Evolutionary conservation across 2,329 filamentous ascomycete species (phyloP).

Genomic region (Phialophora macrospora): DNA sequence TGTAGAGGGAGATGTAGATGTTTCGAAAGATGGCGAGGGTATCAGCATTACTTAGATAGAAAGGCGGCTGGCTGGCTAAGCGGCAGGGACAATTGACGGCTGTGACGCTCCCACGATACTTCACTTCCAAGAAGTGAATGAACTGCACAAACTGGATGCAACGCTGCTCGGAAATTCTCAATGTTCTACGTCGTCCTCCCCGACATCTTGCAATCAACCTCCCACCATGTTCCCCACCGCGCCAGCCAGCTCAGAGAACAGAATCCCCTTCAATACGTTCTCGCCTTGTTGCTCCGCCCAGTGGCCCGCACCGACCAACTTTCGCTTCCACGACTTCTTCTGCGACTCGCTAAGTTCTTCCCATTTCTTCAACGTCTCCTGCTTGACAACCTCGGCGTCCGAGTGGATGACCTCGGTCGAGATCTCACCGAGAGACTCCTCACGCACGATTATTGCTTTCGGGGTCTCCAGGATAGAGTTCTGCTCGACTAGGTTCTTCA

Average conservation of each 20-base stretch:
- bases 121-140: background rate
- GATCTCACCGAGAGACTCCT: constrained; percentile 46
- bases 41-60: background rate
- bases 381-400: constrained; percentile 33
- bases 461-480: constrained; percentile 35
- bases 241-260: constrained; percentile 75
- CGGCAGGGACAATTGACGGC: background rate
- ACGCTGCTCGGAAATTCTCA: background rate
- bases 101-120: background rate
- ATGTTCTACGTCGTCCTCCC: background rate
- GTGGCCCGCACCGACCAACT: constrained; percentile 71
- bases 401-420: constrained; percentile 46
- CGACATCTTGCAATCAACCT: background rate
- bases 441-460: constrained; percentile 41
- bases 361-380: constrained; percentile 62
- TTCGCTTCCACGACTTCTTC: constrained; percentile 70
- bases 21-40: background rate
- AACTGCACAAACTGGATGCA: background rate
- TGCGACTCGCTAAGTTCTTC: constrained; percentile 69
- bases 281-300: constrained; percentile 83
- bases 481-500: constrained; percentile 34
- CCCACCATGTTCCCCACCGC: constrained; percentile 54
- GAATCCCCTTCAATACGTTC: constrained; percentile 72
- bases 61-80: background rate
- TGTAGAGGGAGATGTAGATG: background rate